Evolutionary conservation across 139 green algal genomes (phyloP).

Genomic region (Tetraselmis chui): DNA sequence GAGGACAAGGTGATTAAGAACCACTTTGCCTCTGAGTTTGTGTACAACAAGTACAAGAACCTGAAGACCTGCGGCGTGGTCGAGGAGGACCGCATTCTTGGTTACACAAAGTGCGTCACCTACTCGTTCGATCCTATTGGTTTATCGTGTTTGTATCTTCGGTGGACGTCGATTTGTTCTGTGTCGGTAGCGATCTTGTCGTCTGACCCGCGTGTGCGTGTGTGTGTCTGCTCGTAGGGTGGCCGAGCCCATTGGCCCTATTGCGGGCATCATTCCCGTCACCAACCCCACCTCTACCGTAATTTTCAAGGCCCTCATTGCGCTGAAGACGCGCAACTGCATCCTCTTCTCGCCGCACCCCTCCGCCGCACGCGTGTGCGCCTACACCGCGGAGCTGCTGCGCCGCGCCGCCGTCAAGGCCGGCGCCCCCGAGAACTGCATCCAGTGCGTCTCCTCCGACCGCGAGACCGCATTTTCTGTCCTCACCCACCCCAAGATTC

Average conservation of each 20-base stretch:
- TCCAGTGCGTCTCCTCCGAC: slow-evolving; percentile 12
- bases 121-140: too few species aligned
- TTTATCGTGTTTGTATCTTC: too few species aligned
- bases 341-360: slow-evolving; percentile 60
- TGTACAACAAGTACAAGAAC: slow-evolving; percentile 78
- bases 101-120: not conserved
- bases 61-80: slow-evolving; percentile 60
- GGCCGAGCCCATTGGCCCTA: slow-evolving; percentile 49
- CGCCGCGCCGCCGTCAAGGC: slow-evolving; percentile 51
- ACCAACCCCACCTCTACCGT: slow-evolving; percentile 34
- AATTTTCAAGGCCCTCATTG: slow-evolving; percentile 63
- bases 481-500: slow-evolving; percentile 36
- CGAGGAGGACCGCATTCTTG: slow-evolving; percentile 31
- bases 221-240: too few species aligned
- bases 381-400: slow-evolving; percentile 54
- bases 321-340: slow-evolving; percentile 62
- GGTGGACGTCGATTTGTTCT: too few species aligned
- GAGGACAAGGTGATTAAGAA: slow-evolving; percentile 51
- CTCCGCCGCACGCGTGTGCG: slow-evolving; percentile 40
- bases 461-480: not conserved
- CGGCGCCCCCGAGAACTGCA: slow-evolving; percentile 48
- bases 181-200: too few species aligned
- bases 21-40: slow-evolving; percentile 62
- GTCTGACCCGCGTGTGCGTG: too few species aligned
- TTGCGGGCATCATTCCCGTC: slow-evolving; percentile 56